Conservation (phyloP, 2,329 filamentous ascomycete species). For the Ophiocordyceps camponoti-saundersi region DNA sequence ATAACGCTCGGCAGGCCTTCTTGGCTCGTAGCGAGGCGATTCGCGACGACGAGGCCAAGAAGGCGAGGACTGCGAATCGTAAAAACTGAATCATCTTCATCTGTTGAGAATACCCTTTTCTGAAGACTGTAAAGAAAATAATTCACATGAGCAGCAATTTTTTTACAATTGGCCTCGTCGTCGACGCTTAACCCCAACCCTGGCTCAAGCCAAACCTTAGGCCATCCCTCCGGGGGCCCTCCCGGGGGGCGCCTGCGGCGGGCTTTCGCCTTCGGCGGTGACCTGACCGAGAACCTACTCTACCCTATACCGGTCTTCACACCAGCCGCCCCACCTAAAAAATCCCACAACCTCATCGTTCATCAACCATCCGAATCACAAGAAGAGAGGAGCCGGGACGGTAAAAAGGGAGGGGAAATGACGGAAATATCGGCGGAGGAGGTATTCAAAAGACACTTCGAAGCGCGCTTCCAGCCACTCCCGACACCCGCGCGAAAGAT, state of each 20-base stretch:
- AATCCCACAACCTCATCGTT: background rate
- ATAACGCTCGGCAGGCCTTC: slow-evolving; percentile 45
- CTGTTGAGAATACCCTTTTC: background rate
- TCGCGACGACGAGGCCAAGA: slow-evolving; percentile 42
- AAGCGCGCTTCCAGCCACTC: slow-evolving; percentile 70
- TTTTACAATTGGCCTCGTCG: too few species aligned
- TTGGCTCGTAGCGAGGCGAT: slow-evolving; percentile 45
- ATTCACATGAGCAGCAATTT: too few species aligned
- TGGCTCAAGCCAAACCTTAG: too few species aligned
- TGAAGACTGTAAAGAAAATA: slow-evolving; percentile 16
- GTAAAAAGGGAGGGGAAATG: too few species aligned
- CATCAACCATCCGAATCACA: background rate
- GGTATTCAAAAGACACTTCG: slow-evolving; percentile 71
- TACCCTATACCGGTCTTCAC: background rate
- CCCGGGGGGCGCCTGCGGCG: too few species aligned
- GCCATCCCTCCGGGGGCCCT: too few species aligned
- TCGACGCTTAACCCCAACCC: too few species aligned
- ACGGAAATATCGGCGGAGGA: slow-evolving; percentile 34
- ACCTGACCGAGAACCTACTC: background rate
- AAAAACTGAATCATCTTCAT: too few species aligned
- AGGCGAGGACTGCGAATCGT: slow-evolving; percentile 28
- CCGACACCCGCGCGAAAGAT: slow-evolving; percentile 17
- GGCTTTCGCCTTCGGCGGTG: too few species aligned
- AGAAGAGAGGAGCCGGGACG: too few species aligned
- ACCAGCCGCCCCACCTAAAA: background rate